phyloP scores from a whole-genome alignment of 768 basidiomycete species.

The Trametes gibbosa region DNA sequence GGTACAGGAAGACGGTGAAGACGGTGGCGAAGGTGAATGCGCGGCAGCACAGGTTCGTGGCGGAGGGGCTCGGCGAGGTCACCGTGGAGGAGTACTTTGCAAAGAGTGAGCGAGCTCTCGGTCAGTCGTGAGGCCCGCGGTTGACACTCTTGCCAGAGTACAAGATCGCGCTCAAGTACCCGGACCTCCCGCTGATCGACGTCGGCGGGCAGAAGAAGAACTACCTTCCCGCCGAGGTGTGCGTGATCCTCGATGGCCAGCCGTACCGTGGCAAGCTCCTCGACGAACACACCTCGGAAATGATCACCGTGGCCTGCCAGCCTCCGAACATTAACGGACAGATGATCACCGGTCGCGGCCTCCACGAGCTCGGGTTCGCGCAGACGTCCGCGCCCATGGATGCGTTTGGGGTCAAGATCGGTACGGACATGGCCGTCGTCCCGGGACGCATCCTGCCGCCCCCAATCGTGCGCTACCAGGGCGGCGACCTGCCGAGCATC shows the following conservation, averaged over 20 bases:
- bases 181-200: slow-evolving; percentile 45
- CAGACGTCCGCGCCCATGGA: slow-evolving; percentile 34
- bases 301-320: slow-evolving; percentile 50
- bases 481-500: slow-evolving; percentile 30
- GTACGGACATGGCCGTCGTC: slow-evolving; percentile 51
- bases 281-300: slow-evolving; percentile 49
- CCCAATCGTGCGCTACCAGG: slow-evolving; percentile 41
- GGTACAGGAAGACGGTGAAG: slow-evolving; percentile 75
- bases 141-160: slow-evolving; percentile 41
- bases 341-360: slow-evolving; percentile 42
- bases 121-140: too few species aligned
- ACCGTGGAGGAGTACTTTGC: slow-evolving; percentile 48
- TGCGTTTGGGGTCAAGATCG: slow-evolving; percentile 45
- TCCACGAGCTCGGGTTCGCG: slow-evolving; percentile 42
- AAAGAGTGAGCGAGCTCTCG: slow-evolving; percentile 36
- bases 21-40: slow-evolving; percentile 42
- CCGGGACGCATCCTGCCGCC: slow-evolving; percentile 49
- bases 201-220: slow-evolving; percentile 45
- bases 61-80: slow-evolving; percentile 38
- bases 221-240: slow-evolving; percentile 47
- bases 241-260: slow-evolving; percentile 44
- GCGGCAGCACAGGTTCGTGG: slow-evolving; percentile 38
- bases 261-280: slow-evolving; percentile 50
- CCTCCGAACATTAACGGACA: slow-evolving; percentile 48
- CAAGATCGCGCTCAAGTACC: slow-evolving; percentile 35